Conservation (phyloP, 805 yeast species). For the Metschnikowia sp. region DNA sequence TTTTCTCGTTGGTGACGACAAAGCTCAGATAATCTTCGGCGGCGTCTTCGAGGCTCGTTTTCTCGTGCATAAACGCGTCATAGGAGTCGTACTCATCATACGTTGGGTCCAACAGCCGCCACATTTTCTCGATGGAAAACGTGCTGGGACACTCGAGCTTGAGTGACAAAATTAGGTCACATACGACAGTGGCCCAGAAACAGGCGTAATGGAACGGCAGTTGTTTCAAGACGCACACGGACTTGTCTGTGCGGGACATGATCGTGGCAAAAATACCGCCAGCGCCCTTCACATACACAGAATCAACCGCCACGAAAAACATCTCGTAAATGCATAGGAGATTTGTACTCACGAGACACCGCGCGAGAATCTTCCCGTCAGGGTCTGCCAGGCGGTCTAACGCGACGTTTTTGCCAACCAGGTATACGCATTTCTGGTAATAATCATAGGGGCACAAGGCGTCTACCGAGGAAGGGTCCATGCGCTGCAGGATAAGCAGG, state of each 20-base stretch:
- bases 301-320: conserved; percentile 35
- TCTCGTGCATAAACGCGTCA: conserved; percentile 5
- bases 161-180: conserved; percentile 35
- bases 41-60: background rate
- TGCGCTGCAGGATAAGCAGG: conserved; percentile 32
- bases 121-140: conserved; percentile 29
- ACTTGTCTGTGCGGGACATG: conserved; percentile 17
- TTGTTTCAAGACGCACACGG: conserved; percentile 21
- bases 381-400: conserved; percentile 22
- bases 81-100: conserved; percentile 19
- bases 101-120: conserved; percentile 32
- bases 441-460: conserved; percentile 33
- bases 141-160: conserved; percentile 30
- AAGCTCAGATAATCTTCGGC: conserved; percentile 8
- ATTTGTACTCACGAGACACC: conserved; percentile 37
- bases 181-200: conserved; percentile 35
- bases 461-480: conserved; percentile 27
- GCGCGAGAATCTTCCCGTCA: conserved; percentile 27
- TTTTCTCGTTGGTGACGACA: conserved; percentile 13
- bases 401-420: conserved; percentile 30
- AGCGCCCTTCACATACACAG: conserved; percentile 38
- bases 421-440: conserved; percentile 33
- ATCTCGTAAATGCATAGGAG: conserved; percentile 38
- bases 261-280: conserved; percentile 31
- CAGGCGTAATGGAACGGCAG: conserved; percentile 33